phyloP scores from a whole-genome alignment of 148 eudicot genomes.

The Rhododendron henanense region DNA sequence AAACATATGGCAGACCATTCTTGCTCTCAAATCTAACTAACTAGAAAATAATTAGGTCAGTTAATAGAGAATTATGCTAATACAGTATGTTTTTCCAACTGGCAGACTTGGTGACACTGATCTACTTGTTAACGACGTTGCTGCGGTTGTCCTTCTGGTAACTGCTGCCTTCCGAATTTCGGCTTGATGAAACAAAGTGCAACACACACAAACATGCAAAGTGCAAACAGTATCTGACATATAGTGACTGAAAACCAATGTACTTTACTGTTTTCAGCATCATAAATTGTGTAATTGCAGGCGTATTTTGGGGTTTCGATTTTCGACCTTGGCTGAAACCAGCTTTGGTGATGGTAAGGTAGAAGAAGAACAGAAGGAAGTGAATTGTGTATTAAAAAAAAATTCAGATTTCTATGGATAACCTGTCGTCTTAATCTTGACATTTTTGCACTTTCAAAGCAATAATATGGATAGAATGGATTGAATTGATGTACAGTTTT shows the following conservation, averaged over 20 bases:
- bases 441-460: too few species aligned
- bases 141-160: conserved; percentile 90
- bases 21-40: not conserved
- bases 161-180: not conserved
- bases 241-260: not conserved
- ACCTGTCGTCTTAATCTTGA: not conserved
- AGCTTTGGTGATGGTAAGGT: conserved; percentile 74
- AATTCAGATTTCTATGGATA: not conserved
- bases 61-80: conserved; percentile 4
- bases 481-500: too few species aligned
- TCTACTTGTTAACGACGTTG: conserved; percentile 88
- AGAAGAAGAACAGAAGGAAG: conserved; percentile 98
- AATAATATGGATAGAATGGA: too few species aligned
- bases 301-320: too few species aligned
- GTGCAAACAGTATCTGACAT: too few species aligned
- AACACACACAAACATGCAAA: not conserved
- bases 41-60: not conserved
- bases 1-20: not conserved
- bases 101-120: conserved; percentile 76
- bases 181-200: not conserved
- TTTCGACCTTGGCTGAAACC: conserved; percentile 34
- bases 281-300: conserved; percentile 20
- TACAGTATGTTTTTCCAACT: conserved; percentile 3
- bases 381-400: conserved; percentile 12
- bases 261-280: not conserved